A percentile compares a stretch with the other conserved stretches of the same genome.
These are phyloP conservation scores for Pseudovirgaria hyperparasitica DNA, from an alignment of 2,329 filamentous ascomycete species.

Conservation along the genomic window DNA sequence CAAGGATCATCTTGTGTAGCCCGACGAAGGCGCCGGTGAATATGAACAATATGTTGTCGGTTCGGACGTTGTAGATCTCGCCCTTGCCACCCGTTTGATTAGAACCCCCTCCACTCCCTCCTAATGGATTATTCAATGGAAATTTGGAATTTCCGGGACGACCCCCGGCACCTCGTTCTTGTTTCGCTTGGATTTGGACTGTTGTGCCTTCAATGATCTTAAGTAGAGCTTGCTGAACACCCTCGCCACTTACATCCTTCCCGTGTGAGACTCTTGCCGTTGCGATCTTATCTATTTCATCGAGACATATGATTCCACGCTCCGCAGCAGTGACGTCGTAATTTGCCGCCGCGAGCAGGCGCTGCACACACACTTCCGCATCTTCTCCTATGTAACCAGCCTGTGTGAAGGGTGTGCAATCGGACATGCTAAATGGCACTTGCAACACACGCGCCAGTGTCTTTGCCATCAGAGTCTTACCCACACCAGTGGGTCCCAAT, in stretches of 20 bases:
- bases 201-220: slow-evolving; percentile 96
- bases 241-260: slow-evolving; percentile 89
- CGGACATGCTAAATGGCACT: slow-evolving; percentile 88
- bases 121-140: slow-evolving; percentile 10
- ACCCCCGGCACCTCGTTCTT: slow-evolving; percentile 44
- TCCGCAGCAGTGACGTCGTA: slow-evolving; percentile 78
- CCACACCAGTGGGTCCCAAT: slow-evolving; percentile 84
- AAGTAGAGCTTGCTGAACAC: slow-evolving; percentile 86
- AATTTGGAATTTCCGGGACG: slow-evolving; percentile 9
- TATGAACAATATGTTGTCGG: slow-evolving; percentile 93
- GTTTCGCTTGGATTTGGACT: slow-evolving; percentile 80
- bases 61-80: slow-evolving; percentile 64
- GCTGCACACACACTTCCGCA: slow-evolving; percentile 88
- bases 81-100: slow-evolving; percentile 29
- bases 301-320: slow-evolving; percentile 85
- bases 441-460: slow-evolving; percentile 87
- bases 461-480: slow-evolving; percentile 91
- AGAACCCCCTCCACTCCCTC: slow-evolving; percentile 9
- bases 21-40: slow-evolving; percentile 93
- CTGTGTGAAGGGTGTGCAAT: slow-evolving; percentile 92
- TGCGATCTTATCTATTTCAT: slow-evolving; percentile 96
- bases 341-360: slow-evolving; percentile 78
- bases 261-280: slow-evolving; percentile 77
- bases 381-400: slow-evolving; percentile 97
- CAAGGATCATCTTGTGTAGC: slow-evolving; percentile 73